Evolutionary conservation across 2,329 filamentous ascomycete species (phyloP).

Genomic region (Ceratocystis ficicola): DNA sequence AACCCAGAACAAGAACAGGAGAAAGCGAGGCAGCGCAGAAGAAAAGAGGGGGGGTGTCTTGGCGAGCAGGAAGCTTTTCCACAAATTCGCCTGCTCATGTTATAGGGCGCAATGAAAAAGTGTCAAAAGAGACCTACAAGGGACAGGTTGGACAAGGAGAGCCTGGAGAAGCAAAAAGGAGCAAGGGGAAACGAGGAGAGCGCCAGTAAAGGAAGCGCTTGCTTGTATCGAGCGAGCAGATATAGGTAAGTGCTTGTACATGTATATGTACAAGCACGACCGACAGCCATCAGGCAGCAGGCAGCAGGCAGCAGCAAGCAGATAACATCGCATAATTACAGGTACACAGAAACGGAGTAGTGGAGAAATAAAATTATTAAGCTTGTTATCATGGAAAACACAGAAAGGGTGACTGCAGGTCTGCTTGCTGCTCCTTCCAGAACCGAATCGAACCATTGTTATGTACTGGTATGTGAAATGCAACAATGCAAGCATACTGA

Average conservation of each 20-base stretch:
- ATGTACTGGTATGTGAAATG: neutral
- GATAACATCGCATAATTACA: no score
- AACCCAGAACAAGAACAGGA: no score
- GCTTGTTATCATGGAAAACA: neutral
- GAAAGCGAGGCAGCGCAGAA: neutral
- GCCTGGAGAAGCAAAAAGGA: neutral
- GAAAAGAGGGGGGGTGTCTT: neutral
- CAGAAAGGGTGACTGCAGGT: neutral
- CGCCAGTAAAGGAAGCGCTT: no score
- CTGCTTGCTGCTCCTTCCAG: neutral
- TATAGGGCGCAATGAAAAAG: neutral
- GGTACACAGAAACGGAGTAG: neutral
- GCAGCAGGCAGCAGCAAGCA: no score
- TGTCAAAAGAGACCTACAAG: constrained; percentile 1
- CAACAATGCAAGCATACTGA: no score
- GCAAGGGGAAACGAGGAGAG: neutral
- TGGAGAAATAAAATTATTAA: constrained; percentile 2
- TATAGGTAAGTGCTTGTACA: no score
- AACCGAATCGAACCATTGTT: neutral
- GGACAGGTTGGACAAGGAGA: neutral
- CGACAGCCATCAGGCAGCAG: no score
- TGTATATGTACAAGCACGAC: no score
- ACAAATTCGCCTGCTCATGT: neutral
- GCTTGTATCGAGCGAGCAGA: no score
- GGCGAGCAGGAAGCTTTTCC: neutral